Evolutionary conservation across 2,329 filamentous ascomycete species (phyloP).

Genomic region (Keithomyces neogunnii): DNA sequence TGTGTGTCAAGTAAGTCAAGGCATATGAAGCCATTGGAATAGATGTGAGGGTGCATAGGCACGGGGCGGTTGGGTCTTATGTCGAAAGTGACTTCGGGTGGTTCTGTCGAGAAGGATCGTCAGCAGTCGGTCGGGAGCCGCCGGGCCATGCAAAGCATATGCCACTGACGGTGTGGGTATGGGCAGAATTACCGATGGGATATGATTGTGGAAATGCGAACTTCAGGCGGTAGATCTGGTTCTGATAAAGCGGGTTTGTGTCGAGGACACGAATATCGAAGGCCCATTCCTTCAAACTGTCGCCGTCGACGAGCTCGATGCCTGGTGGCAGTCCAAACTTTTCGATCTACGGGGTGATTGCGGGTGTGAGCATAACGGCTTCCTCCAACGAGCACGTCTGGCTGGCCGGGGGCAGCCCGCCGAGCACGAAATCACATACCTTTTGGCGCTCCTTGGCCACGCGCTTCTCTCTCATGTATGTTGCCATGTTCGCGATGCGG

Average conservation of each 20-base stretch:
- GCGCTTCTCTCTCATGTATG: conserved; percentile 17
- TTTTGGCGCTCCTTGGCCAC: conserved; percentile 22
- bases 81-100: conserved; percentile 88
- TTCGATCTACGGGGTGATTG: conserved; percentile 35
- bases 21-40: conserved; percentile 97
- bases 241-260: conserved; percentile 76
- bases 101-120: conserved; percentile 47
- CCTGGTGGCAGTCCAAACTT: conserved; percentile 51
- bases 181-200: conserved; percentile 68
- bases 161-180: neutral
- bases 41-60: conserved; percentile 95
- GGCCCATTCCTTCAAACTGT: conserved; percentile 68
- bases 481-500: conserved; percentile 14
- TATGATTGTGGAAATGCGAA: conserved; percentile 80
- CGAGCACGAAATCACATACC: conserved; percentile 8
- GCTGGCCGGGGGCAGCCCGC: neutral
- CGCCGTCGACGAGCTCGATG: conserved; percentile 75
- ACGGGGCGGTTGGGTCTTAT: conserved; percentile 58
- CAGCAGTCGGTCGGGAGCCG: neutral
- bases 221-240: conserved; percentile 74
- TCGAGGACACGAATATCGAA: conserved; percentile 91
- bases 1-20: conserved; percentile 81
- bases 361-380: conserved; percentile 9
- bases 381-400: neutral
- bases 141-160: neutral